Evolutionary conservation across 345 rosid species (phyloP).

Genomic region (Aquilaria malaccensis): DNA sequence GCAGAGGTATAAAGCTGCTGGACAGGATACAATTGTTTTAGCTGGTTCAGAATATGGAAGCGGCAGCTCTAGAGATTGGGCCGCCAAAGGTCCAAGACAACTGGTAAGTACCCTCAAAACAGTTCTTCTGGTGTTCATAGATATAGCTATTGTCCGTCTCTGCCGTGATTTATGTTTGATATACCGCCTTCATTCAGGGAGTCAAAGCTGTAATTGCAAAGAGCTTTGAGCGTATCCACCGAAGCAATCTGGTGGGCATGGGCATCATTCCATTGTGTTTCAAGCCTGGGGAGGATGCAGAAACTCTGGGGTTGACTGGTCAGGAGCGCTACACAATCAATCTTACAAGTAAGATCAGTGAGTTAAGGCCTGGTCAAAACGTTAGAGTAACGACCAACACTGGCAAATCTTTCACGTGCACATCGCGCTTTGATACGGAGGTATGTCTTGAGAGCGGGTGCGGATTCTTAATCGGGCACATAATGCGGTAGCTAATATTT

Average conservation of each 20-base stretch:
- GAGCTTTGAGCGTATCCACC: constrained; percentile 68
- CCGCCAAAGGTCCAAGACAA: constrained; percentile 87
- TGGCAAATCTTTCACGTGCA: constrained; percentile 69
- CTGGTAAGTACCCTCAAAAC: constrained; percentile 30
- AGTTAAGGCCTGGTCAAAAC: constrained; percentile 80
- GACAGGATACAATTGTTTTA: constrained; percentile 60
- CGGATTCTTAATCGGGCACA: not conserved
- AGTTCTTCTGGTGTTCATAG: too few relatives aligned
- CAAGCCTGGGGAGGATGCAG: constrained; percentile 55
- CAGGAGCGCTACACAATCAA: constrained; percentile 52
- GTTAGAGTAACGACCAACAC: constrained; percentile 53
- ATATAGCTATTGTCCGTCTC: too few relatives aligned
- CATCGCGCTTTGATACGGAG: constrained; percentile 73
- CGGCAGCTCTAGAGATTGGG: constrained; percentile 92
- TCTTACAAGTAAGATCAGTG: constrained; percentile 49
- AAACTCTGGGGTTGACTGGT: constrained; percentile 49
- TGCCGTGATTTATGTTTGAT: too few relatives aligned
- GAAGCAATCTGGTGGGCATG: constrained; percentile 60
- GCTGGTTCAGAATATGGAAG: constrained; percentile 92
- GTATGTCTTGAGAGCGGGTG: constrained; percentile 18
- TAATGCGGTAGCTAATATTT: not conserved
- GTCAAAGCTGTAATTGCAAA: constrained; percentile 62
- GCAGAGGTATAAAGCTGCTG: constrained; percentile 62
- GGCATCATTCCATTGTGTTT: constrained; percentile 58
- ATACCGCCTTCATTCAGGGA: constrained; percentile 29